Evolutionary conservation across 1,139 yeast species (phyloP).

Genomic region (Diutina neorugosa): DNA sequence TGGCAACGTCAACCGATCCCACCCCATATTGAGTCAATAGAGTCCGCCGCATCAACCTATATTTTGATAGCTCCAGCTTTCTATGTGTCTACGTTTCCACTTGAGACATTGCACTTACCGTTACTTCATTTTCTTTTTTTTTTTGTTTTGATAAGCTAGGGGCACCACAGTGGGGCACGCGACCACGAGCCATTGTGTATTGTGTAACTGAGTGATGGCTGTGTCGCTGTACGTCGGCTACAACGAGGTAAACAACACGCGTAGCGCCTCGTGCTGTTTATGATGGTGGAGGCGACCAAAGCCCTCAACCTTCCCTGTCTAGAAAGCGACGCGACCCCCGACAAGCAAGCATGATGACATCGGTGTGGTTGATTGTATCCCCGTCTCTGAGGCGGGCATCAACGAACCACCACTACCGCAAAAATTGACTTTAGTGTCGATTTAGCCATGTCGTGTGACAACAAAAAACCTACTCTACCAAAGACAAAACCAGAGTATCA

Average conservation of each 20-base stretch:
- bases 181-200: neutral
- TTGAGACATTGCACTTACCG: too few relatives aligned
- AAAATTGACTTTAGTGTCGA: too few relatives aligned
- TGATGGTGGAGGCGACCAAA: neutral
- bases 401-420: neutral
- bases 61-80: too few relatives aligned
- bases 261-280: neutral
- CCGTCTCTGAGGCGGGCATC: neutral
- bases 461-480: too few relatives aligned
- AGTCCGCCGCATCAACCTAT: neutral
- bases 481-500: too few relatives aligned
- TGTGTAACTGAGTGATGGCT: neutral
- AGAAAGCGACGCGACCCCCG: neutral
- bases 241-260: neutral
- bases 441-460: too few relatives aligned
- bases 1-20: neutral
- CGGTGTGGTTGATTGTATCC: neutral
- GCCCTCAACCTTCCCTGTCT: neutral
- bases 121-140: neutral
- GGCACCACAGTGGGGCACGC: neutral
- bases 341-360: neutral
- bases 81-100: too few relatives aligned
- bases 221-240: neutral
- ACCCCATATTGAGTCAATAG: too few relatives aligned
- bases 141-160: neutral